Base-by-base conservation (phyloP, 768 basidiomycete genomes). In the Amanita brunnescens region DNA sequence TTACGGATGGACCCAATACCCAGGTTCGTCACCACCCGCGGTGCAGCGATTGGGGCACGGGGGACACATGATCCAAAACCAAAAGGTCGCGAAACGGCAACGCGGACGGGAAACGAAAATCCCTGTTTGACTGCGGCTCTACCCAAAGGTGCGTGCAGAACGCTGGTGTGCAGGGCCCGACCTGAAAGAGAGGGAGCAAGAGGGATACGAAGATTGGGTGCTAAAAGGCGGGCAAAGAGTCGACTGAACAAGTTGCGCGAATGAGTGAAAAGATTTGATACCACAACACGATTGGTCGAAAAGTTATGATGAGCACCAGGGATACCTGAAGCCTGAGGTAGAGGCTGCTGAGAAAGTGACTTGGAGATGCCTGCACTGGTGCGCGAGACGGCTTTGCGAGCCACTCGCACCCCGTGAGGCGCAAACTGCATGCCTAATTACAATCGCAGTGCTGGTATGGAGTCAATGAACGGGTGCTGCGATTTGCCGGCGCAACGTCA, bases 1-100 rank as follows among this genome's bases (percentile, higher is more conserved):
- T 81, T 87, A 33, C 90, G 73, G 0, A 83, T 86, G 0, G 79
- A 76, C 33, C 87, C 86, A 2, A 93, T 71, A 4, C 91, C 91
- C 18, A 92, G 77, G 54, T 88, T 83, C n/a, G 40, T 40, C 0
- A 77, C 64, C 24, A 85, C 77, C 6, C 79, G 79, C 2, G 77
- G 64, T 12, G 67, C 56, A 12, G 70, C 62, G 2, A 62, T 54
- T 13, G 78, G 71, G 6, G 76, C 73, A n/a, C 74, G 76, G 8
- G 87, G 87, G 9, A 90, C 67, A 58, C 74, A 80, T 13, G 72
- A 76, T 54, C 54, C 62, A 1, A 68, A 63, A 21, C 67, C 64
- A 21, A 75, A 64, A 1, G 72, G 78, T 12, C 74, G 72, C 51
- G 61, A 61, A 35, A 89, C 68, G 0, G 78, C 71, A 57, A 73